phyloP scores from a whole-genome alignment of 2,329 filamentous ascomycete genomes.

The Zarea fungicola region DNA sequence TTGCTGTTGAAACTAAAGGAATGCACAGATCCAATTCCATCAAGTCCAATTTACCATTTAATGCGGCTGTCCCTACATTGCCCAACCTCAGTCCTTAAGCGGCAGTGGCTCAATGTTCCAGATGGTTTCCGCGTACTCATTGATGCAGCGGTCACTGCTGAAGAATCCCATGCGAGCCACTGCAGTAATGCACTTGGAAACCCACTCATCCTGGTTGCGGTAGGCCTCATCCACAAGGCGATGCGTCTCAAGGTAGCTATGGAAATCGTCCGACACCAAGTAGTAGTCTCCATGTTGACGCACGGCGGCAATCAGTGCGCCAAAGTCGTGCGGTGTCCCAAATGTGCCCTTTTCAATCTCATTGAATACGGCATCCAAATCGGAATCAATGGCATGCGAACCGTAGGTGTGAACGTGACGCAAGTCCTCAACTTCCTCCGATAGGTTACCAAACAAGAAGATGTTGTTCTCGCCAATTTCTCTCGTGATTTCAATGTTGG shows the following conservation, averaged over 20 bases:
- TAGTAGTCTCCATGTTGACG: conserved; percentile 96
- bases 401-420: conserved; percentile 86
- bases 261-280: conserved; percentile 94
- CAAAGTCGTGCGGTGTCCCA: conserved; percentile 72
- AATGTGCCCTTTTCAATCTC: conserved; percentile 77
- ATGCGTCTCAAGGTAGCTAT: conserved; percentile 89
- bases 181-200: conserved; percentile 81
- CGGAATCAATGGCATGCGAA: conserved; percentile 68
- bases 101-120: conserved; percentile 89
- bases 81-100: conserved; percentile 31
- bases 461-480: conserved; percentile 97
- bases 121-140: conserved; percentile 94
- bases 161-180: conserved; percentile 98
- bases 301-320: conserved; percentile 78
- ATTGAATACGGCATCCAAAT: conserved; percentile 76
- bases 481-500: conserved; percentile 96
- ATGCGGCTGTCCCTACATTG: too few species aligned
- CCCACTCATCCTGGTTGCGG: conserved; percentile 86
- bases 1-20: too few species aligned
- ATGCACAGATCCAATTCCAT: too few species aligned
- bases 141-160: conserved; percentile 88
- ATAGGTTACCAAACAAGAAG: conserved; percentile 94
- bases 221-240: conserved; percentile 87
- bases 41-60: too few species aligned
- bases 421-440: conserved; percentile 94